Base-by-base conservation (phyloP, 352 stramenopile genomes). In the Pythium phragmiticola region DNA sequence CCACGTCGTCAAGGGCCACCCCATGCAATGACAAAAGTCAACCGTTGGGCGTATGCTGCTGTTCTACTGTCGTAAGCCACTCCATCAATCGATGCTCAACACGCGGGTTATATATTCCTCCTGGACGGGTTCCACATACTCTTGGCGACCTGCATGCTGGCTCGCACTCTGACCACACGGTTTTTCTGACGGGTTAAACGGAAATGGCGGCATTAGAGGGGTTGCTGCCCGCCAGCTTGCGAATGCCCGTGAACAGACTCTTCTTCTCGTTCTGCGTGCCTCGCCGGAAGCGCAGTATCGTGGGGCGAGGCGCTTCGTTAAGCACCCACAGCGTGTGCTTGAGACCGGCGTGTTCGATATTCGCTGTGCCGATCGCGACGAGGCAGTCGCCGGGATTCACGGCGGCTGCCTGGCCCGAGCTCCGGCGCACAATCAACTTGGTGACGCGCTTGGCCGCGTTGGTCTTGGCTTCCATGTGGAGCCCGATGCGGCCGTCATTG, bases 311-410 rank as follows among this genome's bases (percentile, higher is more conserved):
- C 11, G 83, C 76, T 49, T 91, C 87, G 45, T 92, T 92, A 39
- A 95, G 63, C 50, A 84, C 84, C 87, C 87, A 95, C 21, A 95
- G 49, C 33, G 87, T 93, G 64, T 94, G 87, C 69, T 92, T 91
- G 3, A 95, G 70, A 14, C 87, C 87, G 33, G 87, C 85, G 51
- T 94, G 80, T 65, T 95, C 87, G 30, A 93, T 90, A 59, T 94
- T 92, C 4, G 79, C 82, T 36, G 78, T 86, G n/a, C 84, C 80
- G 39, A 95, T 92, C 8, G 79, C 82, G 39, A 94, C 84, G 33
- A 95, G 74, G 52, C 79, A 85, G 62, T 95, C 87, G 14, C 84
- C 84, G n/a, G 83, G 83, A 43, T 88, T 92, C 30, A 95, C 87
- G 7, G 81, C 74, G 21, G 83, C 82, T 3, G 81, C 65, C 68